phyloP scores from a whole-genome alignment of 129 eudicot species.

The Glebionis coronaria region DNA sequence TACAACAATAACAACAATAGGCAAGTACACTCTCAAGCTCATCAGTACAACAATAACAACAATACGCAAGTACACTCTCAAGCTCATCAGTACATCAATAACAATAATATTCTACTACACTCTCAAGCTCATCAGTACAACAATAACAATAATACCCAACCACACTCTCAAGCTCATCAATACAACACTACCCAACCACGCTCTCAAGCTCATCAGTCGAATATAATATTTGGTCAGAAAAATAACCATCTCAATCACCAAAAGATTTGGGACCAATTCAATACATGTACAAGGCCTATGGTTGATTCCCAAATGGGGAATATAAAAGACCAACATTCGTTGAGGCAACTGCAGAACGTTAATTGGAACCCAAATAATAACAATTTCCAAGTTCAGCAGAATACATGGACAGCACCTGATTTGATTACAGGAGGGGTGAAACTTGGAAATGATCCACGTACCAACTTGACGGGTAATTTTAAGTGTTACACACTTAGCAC shows the following conservation, averaged over 20 bases:
- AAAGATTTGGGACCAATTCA: conserved; percentile 1
- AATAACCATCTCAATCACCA: conserved; percentile 1
- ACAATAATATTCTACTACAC: background rate
- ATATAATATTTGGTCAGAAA: background rate
- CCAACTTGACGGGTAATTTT: conserved; percentile 10
- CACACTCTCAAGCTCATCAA: too few relatives aligned
- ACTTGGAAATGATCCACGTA: background rate
- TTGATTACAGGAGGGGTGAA: conserved; percentile 6
- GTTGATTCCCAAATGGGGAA: conserved; percentile 1
- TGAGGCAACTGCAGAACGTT: background rate
- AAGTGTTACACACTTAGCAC: too few relatives aligned
- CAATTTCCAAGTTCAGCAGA: conserved; percentile 12
- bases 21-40: background rate
- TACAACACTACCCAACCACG: too few relatives aligned
- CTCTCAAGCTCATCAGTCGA: too few relatives aligned
- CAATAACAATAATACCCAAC: background rate
- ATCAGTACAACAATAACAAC: background rate
- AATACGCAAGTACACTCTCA: conserved; percentile 18
- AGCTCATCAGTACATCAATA: background rate
- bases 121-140: too few relatives aligned
- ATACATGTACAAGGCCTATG: conserved; percentile 11
- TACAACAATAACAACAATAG: background rate
- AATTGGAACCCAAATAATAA: conserved; percentile 8
- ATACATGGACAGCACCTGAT: background rate
- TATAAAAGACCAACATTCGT: conserved; percentile 1